phyloP scores from a whole-genome alignment of 345 rosid species.

The Eucalyptus erythrocorys region DNA sequence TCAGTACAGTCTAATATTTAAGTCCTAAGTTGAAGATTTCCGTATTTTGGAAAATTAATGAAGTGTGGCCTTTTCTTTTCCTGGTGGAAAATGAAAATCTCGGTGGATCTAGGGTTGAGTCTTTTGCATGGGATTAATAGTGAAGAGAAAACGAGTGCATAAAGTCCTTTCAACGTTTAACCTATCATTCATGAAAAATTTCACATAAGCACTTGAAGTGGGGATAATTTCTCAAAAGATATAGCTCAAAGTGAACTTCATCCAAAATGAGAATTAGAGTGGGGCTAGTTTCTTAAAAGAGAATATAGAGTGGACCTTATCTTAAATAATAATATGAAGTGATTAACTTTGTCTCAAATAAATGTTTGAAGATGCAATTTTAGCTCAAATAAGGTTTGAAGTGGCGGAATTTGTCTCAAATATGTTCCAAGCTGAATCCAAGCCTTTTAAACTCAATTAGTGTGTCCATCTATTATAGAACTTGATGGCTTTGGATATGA shows the following conservation, averaged over 20 bases:
- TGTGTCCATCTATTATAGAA: no score
- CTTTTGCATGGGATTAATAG: neutral
- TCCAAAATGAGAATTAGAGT: rapidly evolving
- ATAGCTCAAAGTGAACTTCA: neutral
- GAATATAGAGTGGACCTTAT: no score
- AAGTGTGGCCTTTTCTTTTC: neutral
- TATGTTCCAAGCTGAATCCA: no score
- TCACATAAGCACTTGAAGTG: neutral
- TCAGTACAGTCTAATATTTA: neutral
- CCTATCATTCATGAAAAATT: neutral
- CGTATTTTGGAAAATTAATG: neutral
- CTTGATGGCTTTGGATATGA: no score
- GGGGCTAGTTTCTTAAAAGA: rapidly evolving
- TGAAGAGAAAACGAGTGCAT: neutral
- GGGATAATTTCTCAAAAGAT: rapidly evolving
- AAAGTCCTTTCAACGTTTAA: neutral
- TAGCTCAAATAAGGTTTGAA: no score
- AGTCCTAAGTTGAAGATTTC: neutral
- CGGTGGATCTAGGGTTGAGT: neutral
- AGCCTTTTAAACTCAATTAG: no score
- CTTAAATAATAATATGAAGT: no score
- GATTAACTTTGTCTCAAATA: no score
- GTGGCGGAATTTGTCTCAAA: no score
- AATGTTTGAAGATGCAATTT: no score
- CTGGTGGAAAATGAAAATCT: neutral